Conservation (phyloP, 2,329 filamentous ascomycete genomes). For the Pseudogymnoascus sp. region DNA sequence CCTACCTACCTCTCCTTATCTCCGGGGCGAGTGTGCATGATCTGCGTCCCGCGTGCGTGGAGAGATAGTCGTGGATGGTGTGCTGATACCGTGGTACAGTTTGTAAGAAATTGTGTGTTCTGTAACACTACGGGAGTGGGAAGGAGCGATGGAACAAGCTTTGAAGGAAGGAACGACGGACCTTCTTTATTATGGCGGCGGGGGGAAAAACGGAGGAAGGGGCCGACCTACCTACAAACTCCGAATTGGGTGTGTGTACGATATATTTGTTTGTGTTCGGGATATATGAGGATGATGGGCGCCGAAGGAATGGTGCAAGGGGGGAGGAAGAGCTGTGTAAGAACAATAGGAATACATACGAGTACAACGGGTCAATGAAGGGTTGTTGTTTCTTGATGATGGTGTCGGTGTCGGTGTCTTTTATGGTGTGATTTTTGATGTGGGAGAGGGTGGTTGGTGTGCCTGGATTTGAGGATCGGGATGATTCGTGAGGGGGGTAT, state of each 20-base stretch:
- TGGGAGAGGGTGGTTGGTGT: neutral
- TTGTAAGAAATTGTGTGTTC: neutral
- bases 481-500: neutral
- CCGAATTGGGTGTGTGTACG: neutral
- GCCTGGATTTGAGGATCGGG: neutral
- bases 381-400: neutral
- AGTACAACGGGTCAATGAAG: neutral
- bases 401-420: neutral
- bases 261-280: neutral
- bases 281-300: neutral
- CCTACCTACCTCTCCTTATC: neutral
- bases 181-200: neutral
- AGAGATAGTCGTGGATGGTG: neutral
- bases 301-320: neutral
- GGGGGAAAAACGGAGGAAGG: neutral
- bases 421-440: neutral
- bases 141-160: neutral
- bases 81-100: neutral
- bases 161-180: neutral
- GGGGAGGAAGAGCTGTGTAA: neutral
- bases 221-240: neutral
- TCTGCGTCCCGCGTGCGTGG: no score
- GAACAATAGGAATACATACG: slow-evolving; percentile 6
- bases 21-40: neutral
- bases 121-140: neutral